phyloP scores from a whole-genome alignment of 1,284 basidiomycete species.

The Flammula alnicola region DNA sequence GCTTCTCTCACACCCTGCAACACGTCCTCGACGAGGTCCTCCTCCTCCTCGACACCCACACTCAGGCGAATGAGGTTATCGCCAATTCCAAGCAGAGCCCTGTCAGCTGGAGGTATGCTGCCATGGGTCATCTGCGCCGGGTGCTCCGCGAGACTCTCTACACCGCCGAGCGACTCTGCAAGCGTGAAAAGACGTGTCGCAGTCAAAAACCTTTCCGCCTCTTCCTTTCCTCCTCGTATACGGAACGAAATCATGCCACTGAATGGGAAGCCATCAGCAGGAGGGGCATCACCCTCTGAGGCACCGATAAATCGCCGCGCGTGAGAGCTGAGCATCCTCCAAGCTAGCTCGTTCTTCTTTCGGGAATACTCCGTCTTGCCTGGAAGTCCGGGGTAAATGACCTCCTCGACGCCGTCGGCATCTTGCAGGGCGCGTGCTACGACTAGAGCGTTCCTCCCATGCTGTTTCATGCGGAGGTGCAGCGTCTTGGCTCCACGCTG shows the following conservation, averaged over 20 bases:
- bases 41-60: slow-evolving; percentile 88
- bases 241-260: slow-evolving; percentile 86
- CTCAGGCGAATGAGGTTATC: slow-evolving; percentile 83
- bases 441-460: slow-evolving; percentile 83
- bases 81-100: slow-evolving; percentile 77
- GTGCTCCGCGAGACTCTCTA: slow-evolving; percentile 88
- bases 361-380: slow-evolving; percentile 51
- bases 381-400: slow-evolving; percentile 85
- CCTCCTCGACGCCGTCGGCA: slow-evolving; percentile 68
- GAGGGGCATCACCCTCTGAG: slow-evolving; percentile 8
- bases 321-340: slow-evolving; percentile 67
- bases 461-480: slow-evolving; percentile 84
- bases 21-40: slow-evolving; percentile 81
- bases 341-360: slow-evolving; percentile 59
- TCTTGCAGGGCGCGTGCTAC: slow-evolving; percentile 72
- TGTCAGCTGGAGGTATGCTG: slow-evolving; percentile 73
- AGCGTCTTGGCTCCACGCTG: slow-evolving; percentile 94
- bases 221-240: slow-evolving; percentile 57
- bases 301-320: slow-evolving; percentile 69
- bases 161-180: slow-evolving; percentile 91
- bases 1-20: slow-evolving; percentile 52
- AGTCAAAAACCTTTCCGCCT: slow-evolving; percentile 75
- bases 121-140: slow-evolving; percentile 89
- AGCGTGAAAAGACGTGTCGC: slow-evolving; percentile 77
- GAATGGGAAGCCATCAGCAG: slow-evolving; percentile 69